Base-by-base conservation (phyloP, 2,329 filamentous ascomycete genomes). In the Zopfia rhizophila region DNA sequence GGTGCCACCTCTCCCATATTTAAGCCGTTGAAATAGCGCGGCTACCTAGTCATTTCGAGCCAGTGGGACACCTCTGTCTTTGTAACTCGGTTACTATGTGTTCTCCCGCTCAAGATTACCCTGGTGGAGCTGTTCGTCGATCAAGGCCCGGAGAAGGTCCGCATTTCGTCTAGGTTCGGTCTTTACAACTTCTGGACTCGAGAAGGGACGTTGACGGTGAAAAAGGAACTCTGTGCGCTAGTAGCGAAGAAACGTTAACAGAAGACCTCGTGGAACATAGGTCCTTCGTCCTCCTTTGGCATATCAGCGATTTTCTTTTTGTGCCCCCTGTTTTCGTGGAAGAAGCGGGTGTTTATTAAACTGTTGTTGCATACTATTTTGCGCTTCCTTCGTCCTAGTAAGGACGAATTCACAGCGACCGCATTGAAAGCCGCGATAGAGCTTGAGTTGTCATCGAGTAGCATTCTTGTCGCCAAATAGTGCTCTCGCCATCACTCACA, bases 31-130 rank as follows among this genome's bases (percentile, higher is more conserved):
- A 48, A 44, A 17, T 43, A 48, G 29, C 45, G 45, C 27, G 45
- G 45, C 45, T 35, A 48, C 21, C 45, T 18, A 11, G 45, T 48
- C 33, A 48, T 43, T 14, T 48, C 38, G 21, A 48, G 45, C 45
- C 45, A 48, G 12, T 18, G 45, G 7, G 45, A 48, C 22, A 48
- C 45, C 29, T 48, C 45, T 3, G 45, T 44, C 32, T 42, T 48
- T 5, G 38, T 16, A 4, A 13, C 18, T 22, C 38, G 22, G 18
- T 27, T 36, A 22, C 17, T 43, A 19, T 40, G 31, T 11, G 23
- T 31, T 19, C n/a, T 48, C 38, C 12, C 33, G 38, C 30, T 43
- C 30, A 21, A n/a, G 23, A 28, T 21, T 48, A 3, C 18, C 21
- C 5, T 14, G 7, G 12, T n/a, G 28, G 17, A 40, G 23, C 28